Evolutionary conservation across 225 moss, liverwort and hornwort species (phyloP).

Genomic region (Pseudoscleropodium purum): DNA sequence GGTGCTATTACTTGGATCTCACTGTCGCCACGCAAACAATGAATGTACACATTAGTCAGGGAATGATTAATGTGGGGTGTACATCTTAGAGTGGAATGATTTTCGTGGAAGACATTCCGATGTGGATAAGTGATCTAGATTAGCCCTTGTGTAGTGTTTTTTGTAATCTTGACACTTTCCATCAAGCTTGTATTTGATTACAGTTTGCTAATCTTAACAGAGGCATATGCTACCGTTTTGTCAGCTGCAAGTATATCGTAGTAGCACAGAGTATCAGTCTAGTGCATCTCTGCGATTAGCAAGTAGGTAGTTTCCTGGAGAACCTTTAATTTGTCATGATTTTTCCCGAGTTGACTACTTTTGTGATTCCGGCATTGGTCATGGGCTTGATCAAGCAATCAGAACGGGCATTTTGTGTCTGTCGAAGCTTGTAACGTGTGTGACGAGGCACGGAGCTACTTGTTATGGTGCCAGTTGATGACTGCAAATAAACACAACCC

Average conservation of each 20-base stretch:
- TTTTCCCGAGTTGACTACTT: neutral
- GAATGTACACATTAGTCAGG: neutral
- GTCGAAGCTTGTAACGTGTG: neutral
- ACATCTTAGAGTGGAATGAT: neutral
- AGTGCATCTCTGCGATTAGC: neutral
- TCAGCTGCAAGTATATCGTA: neutral
- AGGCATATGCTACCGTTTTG: neutral
- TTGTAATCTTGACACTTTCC: constrained; percentile 5
- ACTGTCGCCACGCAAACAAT: neutral
- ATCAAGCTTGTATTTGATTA: constrained; percentile 20
- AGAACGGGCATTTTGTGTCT: neutral
- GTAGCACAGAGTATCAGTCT: neutral
- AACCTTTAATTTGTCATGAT: neutral
- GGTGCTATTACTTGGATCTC: neutral
- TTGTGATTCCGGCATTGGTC: neutral
- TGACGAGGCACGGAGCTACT: neutral
- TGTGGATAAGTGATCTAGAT: constrained; percentile 7
- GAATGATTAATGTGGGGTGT: neutral
- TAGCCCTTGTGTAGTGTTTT: neutral
- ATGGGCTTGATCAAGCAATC: neutral
- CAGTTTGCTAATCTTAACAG: neutral
- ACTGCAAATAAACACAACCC: neutral
- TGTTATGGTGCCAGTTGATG: neutral
- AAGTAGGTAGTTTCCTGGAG: neutral
- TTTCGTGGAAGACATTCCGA: constrained; percentile 2